A percentile compares a stretch with the other conserved stretches of the same genome.
Evolutionary conservation across 2,329 filamentous ascomycete species (phyloP).

Genomic region (Penicillium hordei): DNA sequence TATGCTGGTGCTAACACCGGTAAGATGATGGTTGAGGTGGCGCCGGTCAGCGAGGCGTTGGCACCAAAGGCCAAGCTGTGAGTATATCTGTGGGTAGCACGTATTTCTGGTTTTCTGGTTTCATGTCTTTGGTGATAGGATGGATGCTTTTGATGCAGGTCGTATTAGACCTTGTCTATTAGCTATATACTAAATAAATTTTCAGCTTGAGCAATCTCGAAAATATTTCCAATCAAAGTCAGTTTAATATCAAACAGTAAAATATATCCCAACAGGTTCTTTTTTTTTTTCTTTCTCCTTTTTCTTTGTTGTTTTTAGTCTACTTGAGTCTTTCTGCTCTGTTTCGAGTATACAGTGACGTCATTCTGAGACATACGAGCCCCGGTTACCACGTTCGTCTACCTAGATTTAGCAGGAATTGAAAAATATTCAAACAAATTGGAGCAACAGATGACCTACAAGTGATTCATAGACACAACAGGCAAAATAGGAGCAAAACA

Average conservation of each 20-base stretch:
- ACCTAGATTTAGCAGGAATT: neutral
- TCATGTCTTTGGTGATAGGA: neutral
- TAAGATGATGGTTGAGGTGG: conserved; percentile 55
- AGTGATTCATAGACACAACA: neutral
- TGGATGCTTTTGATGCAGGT: neutral
- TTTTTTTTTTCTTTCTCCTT: too few relatives aligned
- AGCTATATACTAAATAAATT: neutral
- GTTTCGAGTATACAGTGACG: neutral
- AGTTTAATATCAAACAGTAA: too few relatives aligned
- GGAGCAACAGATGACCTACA: conserved; percentile 4
- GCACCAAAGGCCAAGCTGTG: conserved; percentile 47
- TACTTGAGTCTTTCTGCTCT: neutral
- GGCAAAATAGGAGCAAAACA: neutral
- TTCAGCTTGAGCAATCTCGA: fast-evolving
- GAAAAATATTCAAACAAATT: neutral
- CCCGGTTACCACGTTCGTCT: neutral
- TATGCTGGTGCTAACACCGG: conserved; percentile 71
- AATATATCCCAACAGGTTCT: too few relatives aligned
- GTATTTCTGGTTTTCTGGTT: neutral
- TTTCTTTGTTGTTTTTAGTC: too few relatives aligned
- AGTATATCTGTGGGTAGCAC: neutral
- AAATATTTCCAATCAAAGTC: too few relatives aligned
- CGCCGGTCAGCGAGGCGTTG: conserved; percentile 36
- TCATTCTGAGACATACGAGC: neutral
- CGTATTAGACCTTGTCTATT: neutral